phyloP scores from a whole-genome alignment of 1,284 basidiomycete species.

The Trametes versicolor region DNA sequence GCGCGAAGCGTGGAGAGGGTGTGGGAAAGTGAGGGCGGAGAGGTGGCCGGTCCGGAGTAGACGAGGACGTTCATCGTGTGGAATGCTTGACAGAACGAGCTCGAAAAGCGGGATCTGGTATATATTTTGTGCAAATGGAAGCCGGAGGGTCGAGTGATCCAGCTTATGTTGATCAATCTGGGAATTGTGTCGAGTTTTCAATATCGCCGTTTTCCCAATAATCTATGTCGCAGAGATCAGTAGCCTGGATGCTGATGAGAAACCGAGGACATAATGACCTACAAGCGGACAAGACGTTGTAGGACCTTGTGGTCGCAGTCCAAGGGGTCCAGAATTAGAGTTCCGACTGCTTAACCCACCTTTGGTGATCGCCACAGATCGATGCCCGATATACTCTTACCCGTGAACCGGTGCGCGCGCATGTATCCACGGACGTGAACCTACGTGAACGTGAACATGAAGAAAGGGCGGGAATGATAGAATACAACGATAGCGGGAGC shows the following conservation, averaged over 20 bases:
- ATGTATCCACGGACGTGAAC: not conserved
- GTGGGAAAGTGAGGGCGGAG: conserved; percentile 64
- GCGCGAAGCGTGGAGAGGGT: conserved; percentile 65
- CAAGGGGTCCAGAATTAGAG: not conserved
- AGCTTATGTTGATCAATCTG: too few species aligned
- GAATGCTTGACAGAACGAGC: not conserved
- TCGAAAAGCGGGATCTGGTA: too few species aligned
- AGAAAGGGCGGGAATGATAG: not conserved
- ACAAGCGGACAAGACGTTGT: not conserved
- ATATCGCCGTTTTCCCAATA: too few species aligned
- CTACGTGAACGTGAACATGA: not conserved
- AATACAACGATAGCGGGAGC: not conserved
- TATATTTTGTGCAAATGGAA: not conserved
- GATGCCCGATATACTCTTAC: not conserved
- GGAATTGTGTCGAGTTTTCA: too few species aligned
- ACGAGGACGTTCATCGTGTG: conserved; percentile 81
- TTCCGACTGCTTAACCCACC: not conserved
- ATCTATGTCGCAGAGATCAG: too few species aligned
- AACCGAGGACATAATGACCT: not conserved
- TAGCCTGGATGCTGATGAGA: too few species aligned
- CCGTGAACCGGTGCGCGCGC: not conserved
- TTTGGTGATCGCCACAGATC: not conserved
- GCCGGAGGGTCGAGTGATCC: too few species aligned
- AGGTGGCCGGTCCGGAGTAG: conserved; percentile 79
- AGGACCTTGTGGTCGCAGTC: not conserved